Evolutionary conservation across 805 yeast species (phyloP), one percentile per base, ranked within the genome.

Genomic region (Lachancea dasiensis): DNA sequence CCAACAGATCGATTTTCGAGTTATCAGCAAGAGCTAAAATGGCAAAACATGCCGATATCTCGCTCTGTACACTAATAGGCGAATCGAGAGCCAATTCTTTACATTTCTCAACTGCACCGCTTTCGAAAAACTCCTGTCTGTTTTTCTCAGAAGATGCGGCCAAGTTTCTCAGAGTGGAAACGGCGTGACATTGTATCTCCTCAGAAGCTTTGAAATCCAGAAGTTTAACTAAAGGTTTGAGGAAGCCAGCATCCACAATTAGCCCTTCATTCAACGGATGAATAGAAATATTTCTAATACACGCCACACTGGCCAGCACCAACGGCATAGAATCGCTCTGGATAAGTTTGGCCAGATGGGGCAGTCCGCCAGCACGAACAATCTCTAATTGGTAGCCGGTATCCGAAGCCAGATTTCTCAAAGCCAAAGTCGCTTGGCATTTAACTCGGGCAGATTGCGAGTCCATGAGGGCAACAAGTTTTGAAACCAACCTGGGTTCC

Each of bases 171-270:
- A 92, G 71, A 6, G 97, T 89, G 2, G 97, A 89, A 20, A 92
- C 95, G 2, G 97, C 94, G 64, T 92, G 99, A 60, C 99, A 92
- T 67, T 90, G 95, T 47, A 92, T 90, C 65, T 92, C 99, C 60
- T 90, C 96, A 49, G 85, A 83, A 53, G 86, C 95, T 36, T 77
- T 75, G 60, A 81, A 85, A 58, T 82, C 89, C 48, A 92, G 76
- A 44, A 92, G 69, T 7, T 79, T 74, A 13, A 92, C 96, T 50
- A 92, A 73, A 7, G 98, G 97, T 54, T 81, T 79, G 54, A 92
- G 71, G 66, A 92, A 92, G 1, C 98, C 98, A 4, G 97, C 96
- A 48, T 92, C 97, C 39, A 92, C 92, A 33, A 92, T 92, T 40
- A 92, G 70, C 11, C 94, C 90, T 68, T 92, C 99, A 61, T 92